Evolutionary conservation across 352 stramenopile species (phyloP).

Genomic region (Poterioochromonas sp.): DNA sequence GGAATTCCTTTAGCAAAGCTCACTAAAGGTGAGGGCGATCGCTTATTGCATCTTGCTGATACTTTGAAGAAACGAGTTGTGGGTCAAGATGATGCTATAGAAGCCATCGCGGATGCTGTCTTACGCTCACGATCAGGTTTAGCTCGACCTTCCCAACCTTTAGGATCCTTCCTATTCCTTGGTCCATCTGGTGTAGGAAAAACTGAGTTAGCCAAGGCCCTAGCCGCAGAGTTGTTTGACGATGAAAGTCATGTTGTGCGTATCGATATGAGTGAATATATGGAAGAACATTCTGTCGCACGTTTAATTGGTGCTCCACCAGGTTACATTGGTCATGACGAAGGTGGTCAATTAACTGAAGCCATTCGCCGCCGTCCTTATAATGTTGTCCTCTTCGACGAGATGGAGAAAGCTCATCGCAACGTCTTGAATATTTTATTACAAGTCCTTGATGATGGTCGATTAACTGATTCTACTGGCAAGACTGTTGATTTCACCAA

Average conservation of each 20-base stretch:
- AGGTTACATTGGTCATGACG: conserved; percentile 87
- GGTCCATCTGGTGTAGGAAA: conserved; percentile 89
- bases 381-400: conserved; percentile 90
- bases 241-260: conserved; percentile 82
- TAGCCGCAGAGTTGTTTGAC: conserved; percentile 88
- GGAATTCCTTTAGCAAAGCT: conserved; percentile 73
- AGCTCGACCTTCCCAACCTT: conserved; percentile 66
- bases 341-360: conserved; percentile 89
- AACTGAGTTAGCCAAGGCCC: conserved; percentile 83
- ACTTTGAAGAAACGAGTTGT: conserved; percentile 79
- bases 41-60: conserved; percentile 65
- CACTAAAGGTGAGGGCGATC: conserved; percentile 61
- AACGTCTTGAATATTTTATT: conserved; percentile 91
- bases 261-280: conserved; percentile 97
- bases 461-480: conserved; percentile 88
- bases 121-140: conserved; percentile 80
- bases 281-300: conserved; percentile 85
- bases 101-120: conserved; percentile 78
- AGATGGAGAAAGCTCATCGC: conserved; percentile 94
- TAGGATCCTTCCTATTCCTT: conserved; percentile 88
- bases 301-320: conserved; percentile 83
- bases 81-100: conserved; percentile 81
- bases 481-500: conserved; percentile 93
- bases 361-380: conserved; percentile 87
- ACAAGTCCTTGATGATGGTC: conserved; percentile 92